Evolutionary conservation across 192 early-diverging fungal species (phyloP), one percentile per base, ranked within the genome.

Genomic region (Entrophospora sp.): DNA sequence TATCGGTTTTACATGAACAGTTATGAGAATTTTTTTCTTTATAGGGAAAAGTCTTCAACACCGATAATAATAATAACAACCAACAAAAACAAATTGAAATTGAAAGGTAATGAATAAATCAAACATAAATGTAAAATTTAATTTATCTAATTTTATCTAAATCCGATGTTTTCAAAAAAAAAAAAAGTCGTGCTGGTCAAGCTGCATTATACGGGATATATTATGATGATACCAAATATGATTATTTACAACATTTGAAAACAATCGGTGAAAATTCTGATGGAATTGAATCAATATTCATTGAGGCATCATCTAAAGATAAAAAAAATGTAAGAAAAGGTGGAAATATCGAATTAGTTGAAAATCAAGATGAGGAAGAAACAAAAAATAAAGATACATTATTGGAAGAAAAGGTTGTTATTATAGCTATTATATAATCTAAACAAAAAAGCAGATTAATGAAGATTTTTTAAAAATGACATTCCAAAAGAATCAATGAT

Each of bases 201-300:
- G 88, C 94, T 5, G 89, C 97, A 4, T 70, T 95, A 57, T 89
- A 92, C 65, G 95, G 97, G 61, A 80, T 96, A 42, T 93, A 89
- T 64, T 92, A 91, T 72, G 89, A 91, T 64, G 93, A 99, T 73
- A 78, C 83, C 56, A 81, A 91, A 35, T 99, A 97, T 74, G 90
- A 99, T 74, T 98, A 99, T 75, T 83, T 87, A 61, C 83, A 96
- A 79, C 95, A 99, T 62, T 80, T 99, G 71, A 87, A 86, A 38
- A 71, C 78, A 30, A 91, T 97, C 20, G 95, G 95, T 18, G 74
- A 68, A 32, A 75, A 77, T n/a, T n/a, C n/a, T n/a, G n/a, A n/a
- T 13, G 78, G 88, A 25, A 80, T 79, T 28, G 82, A 77, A n/a
- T 92, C 88, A 24, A 86, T 96, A 40, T 85, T 92, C 48, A 68